phyloP scores from a whole-genome alignment of 805 yeast genomes.

The Zygosaccharomyces bisporus region DNA sequence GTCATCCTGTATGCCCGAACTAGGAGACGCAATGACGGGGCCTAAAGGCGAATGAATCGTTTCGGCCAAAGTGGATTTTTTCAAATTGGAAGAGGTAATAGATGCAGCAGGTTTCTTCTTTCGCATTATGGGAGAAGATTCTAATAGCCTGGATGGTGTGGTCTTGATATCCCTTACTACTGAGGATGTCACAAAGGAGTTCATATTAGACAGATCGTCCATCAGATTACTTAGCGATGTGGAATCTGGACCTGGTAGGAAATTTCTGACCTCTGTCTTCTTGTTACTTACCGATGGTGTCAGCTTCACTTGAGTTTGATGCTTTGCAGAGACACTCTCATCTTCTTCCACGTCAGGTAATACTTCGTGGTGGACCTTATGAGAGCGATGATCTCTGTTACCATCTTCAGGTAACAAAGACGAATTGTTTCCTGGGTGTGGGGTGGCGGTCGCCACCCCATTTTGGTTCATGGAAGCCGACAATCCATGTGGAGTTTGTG shows the following conservation, averaged over 20 bases:
- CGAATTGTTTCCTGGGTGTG: background rate
- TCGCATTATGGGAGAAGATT: slow-evolving; percentile 26
- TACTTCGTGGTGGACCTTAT: background rate
- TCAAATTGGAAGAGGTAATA: slow-evolving; percentile 62
- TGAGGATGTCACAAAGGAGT: slow-evolving; percentile 30
- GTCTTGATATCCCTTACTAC: slow-evolving; percentile 20
- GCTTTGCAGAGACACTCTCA: background rate
- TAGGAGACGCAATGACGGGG: slow-evolving; percentile 14
- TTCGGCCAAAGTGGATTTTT: slow-evolving; percentile 79
- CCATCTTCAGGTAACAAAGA: slow-evolving; percentile 2
- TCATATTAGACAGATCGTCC: slow-evolving; percentile 26
- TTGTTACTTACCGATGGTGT: slow-evolving; percentile 19
- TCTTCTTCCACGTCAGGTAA: slow-evolving; percentile 4
- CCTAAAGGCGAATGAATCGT: slow-evolving; percentile 42
- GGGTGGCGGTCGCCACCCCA: slow-evolving; percentile 7
- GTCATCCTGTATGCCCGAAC: slow-evolving; percentile 6
- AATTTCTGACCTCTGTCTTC: slow-evolving; percentile 13
- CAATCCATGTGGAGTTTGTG: slow-evolving; percentile 7
- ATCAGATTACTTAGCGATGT: slow-evolving; percentile 19
- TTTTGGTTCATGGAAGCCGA: slow-evolving; percentile 5
- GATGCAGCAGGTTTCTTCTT: slow-evolving; percentile 9
- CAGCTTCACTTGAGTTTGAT: slow-evolving; percentile 15
- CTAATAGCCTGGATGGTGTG: slow-evolving; percentile 15
- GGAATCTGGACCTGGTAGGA: slow-evolving; percentile 16
- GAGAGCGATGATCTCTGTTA: slow-evolving; percentile 1